A percentile compares a stretch with the other conserved stretches of the same genome.
Evolutionary conservation across 148 eudicot species (phyloP).

Genomic region (Chenopodium album): DNA sequence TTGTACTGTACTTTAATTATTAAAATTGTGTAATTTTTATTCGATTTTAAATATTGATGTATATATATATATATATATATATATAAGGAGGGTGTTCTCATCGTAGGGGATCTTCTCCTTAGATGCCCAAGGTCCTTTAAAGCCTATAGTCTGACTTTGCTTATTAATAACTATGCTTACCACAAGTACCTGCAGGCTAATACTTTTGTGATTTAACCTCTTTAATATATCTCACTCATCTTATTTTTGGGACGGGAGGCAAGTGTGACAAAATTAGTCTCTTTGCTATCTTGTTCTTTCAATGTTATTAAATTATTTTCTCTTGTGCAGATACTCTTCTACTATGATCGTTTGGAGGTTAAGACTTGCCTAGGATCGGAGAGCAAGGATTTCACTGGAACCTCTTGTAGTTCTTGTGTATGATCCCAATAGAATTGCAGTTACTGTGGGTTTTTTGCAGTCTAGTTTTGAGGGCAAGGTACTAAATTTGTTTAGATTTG

Average conservation of each 20-base stretch:
- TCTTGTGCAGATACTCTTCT: constrained; percentile 60
- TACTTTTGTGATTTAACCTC: background rate
- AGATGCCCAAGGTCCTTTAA: too few relatives aligned
- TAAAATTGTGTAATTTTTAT: too few relatives aligned
- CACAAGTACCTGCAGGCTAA: background rate
- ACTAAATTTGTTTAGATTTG: background rate
- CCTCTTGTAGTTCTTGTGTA: constrained; percentile 9
- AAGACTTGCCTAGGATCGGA: constrained; percentile 33
- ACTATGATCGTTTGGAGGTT: constrained; percentile 45
- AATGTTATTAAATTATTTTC: background rate
- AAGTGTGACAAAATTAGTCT: background rate
- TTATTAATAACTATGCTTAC: background rate
- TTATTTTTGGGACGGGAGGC: background rate
- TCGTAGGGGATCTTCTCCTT: too few relatives aligned
- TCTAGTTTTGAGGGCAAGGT: background rate
- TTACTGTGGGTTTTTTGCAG: too few relatives aligned
- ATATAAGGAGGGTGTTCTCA: too few relatives aligned
- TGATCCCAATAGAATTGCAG: too few relatives aligned
- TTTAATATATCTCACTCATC: background rate
- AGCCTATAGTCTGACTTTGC: background rate
- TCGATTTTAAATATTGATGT: too few relatives aligned
- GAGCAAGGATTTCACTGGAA: constrained; percentile 36
- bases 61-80: too few relatives aligned
- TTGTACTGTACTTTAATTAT: too few relatives aligned
- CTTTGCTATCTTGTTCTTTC: background rate